phyloP scores from a whole-genome alignment of 1,139 yeast species.

The Yamadazyma conglobata region DNA sequence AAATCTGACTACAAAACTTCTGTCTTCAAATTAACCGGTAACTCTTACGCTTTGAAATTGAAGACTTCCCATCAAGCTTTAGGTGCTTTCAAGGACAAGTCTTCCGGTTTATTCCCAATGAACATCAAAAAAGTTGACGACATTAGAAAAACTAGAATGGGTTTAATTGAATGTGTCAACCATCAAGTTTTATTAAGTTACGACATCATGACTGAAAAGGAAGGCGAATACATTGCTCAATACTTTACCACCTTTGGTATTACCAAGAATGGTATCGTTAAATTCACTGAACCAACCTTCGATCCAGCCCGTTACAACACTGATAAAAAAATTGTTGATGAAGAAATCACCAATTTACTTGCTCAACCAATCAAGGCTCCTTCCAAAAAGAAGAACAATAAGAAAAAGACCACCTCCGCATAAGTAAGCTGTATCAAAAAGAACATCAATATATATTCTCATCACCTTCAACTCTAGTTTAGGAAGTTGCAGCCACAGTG shows the following conservation, averaged over 20 bases:
- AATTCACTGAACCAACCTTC: constrained; percentile 61
- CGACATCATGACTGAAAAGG: constrained; percentile 68
- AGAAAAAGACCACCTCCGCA: no score
- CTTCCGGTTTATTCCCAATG: constrained; percentile 67
- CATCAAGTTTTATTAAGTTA: constrained; percentile 69
- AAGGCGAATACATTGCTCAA: constrained; percentile 68
- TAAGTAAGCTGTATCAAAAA: no score
- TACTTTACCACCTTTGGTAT: constrained; percentile 75
- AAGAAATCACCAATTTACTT: constrained; percentile 47
- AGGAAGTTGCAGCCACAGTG: no score
- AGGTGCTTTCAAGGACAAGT: constrained; percentile 61
- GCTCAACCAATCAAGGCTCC: constrained; percentile 53
- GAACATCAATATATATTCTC: no score
- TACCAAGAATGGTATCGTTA: constrained; percentile 70
- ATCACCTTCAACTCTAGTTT: no score
- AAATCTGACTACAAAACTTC: constrained; percentile 62
- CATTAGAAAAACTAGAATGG: constrained; percentile 71
- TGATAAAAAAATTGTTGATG: constrained; percentile 57
- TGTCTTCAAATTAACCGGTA: constrained; percentile 70
- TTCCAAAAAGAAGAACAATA: constrained; percentile 48
- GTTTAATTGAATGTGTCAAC: constrained; percentile 69
- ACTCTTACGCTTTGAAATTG: constrained; percentile 65
- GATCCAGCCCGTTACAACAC: constrained; percentile 48
- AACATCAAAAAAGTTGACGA: constrained; percentile 65
- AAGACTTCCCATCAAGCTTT: constrained; percentile 68